phyloP scores from a whole-genome alignment of 2,329 filamentous ascomycete genomes.

The Cryoendolithus antarcticus region DNA sequence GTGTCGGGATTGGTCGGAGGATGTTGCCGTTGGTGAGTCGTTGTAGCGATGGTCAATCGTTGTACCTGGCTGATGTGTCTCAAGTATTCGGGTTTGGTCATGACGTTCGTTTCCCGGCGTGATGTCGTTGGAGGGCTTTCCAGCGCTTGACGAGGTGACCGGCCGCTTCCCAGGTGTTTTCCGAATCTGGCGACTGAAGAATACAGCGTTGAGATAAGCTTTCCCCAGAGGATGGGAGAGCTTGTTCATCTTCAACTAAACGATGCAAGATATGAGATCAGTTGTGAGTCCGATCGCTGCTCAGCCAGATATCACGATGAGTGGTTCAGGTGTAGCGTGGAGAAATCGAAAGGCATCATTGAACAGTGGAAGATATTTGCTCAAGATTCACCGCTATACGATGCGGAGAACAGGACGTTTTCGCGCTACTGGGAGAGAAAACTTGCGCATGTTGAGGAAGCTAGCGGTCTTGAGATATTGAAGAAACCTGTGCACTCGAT shows the following conservation, averaged over 20 bases:
- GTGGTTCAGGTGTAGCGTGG: background rate
- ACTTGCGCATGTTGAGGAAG: background rate
- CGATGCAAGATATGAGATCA: background rate
- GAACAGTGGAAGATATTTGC: background rate
- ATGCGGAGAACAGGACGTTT: background rate
- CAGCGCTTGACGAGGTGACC: no score
- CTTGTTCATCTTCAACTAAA: background rate
- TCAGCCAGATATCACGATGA: background rate
- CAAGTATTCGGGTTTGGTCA: no score
- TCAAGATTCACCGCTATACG: background rate
- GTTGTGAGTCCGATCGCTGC: background rate
- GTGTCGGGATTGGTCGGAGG: no score
- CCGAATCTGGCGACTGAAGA: background rate
- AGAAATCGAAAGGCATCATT: background rate
- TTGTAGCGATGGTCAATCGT: no score
- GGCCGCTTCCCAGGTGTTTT: background rate
- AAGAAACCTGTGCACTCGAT: background rate
- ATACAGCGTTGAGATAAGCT: background rate
- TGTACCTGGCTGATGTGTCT: no score
- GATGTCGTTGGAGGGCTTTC: no score
- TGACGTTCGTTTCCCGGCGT: no score
- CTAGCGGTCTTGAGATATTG: background rate
- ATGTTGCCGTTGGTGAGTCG: no score
- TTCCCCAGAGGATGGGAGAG: constrained; percentile 1
- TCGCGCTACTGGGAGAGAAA: background rate